phyloP scores from a whole-genome alignment of 1,284 basidiomycete species.

The Moesziomyces sp. region DNA sequence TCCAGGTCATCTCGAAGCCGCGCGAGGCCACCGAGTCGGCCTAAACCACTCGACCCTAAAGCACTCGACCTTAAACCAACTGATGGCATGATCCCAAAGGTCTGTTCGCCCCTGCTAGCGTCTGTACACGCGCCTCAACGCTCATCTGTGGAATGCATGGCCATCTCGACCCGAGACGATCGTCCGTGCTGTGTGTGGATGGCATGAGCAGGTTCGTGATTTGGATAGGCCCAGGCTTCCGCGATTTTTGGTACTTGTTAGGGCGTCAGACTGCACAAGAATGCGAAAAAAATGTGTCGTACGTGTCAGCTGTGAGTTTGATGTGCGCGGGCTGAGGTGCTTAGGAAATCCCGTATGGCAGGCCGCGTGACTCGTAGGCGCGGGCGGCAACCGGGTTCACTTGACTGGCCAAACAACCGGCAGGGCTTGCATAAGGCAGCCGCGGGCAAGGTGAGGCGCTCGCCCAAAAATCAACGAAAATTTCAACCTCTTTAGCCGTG shows the following conservation, averaged over 20 bases:
- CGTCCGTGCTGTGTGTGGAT: no score
- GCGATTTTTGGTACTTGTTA: background rate
- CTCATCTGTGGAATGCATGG: no score
- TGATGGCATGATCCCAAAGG: background rate
- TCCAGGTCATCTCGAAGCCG: conserved; percentile 56
- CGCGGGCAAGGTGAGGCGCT: no score
- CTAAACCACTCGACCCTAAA: conserved; percentile 1
- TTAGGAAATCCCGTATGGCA: background rate
- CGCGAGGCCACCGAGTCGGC: conserved; percentile 37
- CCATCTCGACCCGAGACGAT: no score
- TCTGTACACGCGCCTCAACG: no score
- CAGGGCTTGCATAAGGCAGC: background rate
- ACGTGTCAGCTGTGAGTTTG: background rate
- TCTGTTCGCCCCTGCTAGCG: no score
- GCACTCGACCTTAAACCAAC: background rate
- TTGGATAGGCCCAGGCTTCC: no score
- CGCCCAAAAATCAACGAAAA: no score
- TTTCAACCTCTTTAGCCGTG: no score
- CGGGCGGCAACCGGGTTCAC: background rate
- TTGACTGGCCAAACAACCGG: background rate
- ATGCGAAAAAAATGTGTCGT: background rate
- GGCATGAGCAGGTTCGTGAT: no score
- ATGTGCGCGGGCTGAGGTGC: background rate
- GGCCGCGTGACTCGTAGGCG: background rate
- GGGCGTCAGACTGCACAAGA: background rate